Evolutionary conservation across 345 rosid species (phyloP), one percentile per base, ranked within the genome.

Genomic region (Cardamine resedifolia): DNA sequence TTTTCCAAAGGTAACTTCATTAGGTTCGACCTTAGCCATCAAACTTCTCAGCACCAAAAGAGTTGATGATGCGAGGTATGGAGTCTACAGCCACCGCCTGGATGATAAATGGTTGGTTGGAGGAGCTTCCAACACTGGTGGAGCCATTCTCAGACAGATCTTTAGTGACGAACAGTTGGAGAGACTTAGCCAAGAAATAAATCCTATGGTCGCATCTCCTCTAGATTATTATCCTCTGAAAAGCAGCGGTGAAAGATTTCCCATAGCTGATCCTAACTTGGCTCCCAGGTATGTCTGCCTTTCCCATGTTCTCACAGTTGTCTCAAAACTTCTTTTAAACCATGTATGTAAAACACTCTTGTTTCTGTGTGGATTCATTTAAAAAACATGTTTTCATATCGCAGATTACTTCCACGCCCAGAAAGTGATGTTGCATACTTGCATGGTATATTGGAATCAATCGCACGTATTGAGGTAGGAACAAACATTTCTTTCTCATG

Each of bases 111-210:
- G 98, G 98, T 95, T 94, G 34, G 98, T 94, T 11, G 98, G 97
- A 71, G 96, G 97, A 74, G 98, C 98, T 75, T 94, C 98, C 64
- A 94, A 94, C 68, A 94, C 97, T 45, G 98, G 98, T 2, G 98
- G 98, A 72, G 97, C 91, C 18, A 91, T 91, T 76, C 95, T 94
- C 48, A 84, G 91, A 68, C 85, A 88, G 72, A 73, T 86, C 20
- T 94, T 94, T 61, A 86, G 85, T 5, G 97, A 94, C 34, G 85
- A 89, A 64, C 89, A 88, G 52, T 56, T 94, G 78, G 84, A 79
- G 72, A 79, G 66, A 72, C 76, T 91, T 73, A 94, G 98, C 44
- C 82, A 77, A 73, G 79, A 74, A 64, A 94, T 94, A 31, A 68
- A 88, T 85, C 98, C 92, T 21, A 51, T 4, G 53, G 68, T 86